Conservation (phyloP, 768 basidiomycete genomes). For the Cantharellus anzutake region DNA sequence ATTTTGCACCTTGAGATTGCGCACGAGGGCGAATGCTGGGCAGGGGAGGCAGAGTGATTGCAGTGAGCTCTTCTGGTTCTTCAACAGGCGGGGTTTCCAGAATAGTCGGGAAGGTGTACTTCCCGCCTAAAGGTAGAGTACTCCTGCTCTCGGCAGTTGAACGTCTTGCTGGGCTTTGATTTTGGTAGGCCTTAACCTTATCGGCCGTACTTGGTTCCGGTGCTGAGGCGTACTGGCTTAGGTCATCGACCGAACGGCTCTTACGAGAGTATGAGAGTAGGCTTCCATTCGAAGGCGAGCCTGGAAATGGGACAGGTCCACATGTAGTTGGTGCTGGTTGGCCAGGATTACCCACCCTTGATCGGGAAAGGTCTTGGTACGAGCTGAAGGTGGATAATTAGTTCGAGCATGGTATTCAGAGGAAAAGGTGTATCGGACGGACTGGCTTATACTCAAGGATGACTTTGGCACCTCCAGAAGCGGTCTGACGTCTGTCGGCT, state of each 20-base stretch:
- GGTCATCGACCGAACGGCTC: slow-evolving; percentile 62
- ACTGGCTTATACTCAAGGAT: neutral
- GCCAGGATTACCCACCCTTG: too few species aligned
- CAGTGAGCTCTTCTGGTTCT: neutral
- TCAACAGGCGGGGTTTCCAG: neutral
- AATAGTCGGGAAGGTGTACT: neutral
- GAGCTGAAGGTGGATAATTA: too few species aligned
- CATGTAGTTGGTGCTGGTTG: too few species aligned
- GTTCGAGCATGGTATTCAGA: too few species aligned
- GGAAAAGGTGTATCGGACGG: too few species aligned
- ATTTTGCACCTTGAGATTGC: neutral
- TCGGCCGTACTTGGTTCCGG: neutral
- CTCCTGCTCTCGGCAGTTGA: too few species aligned
- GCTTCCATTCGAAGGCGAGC: slow-evolving; percentile 20
- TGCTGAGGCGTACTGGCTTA: slow-evolving; percentile 16
- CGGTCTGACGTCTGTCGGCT: slow-evolving; percentile 65
- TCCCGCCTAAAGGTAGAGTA: too few species aligned
- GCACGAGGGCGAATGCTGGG: neutral
- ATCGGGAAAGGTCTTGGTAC: too few species aligned
- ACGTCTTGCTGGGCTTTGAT: neutral
- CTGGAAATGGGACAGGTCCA: neutral
- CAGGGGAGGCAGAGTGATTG: neutral
- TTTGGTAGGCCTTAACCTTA: neutral
- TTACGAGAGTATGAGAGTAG: slow-evolving; percentile 49
- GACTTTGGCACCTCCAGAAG: slow-evolving; percentile 27